Conservation (phyloP, 805 yeast species). For the Lipomyces japonicus region DNA sequence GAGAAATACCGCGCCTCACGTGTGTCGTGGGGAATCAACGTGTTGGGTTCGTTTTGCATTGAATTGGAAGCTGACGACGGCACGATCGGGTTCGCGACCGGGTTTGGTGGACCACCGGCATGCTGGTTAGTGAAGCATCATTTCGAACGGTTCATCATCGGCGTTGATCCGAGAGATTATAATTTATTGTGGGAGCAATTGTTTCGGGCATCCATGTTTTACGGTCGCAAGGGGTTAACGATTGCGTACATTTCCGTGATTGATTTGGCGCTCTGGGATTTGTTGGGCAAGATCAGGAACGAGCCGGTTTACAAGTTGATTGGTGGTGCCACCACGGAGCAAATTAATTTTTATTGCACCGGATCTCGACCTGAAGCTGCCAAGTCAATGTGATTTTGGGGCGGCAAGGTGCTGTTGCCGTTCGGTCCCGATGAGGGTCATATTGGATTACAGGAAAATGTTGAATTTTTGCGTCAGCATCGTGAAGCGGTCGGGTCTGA, state of each 20-base stretch:
- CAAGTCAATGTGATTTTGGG: slow-evolving; percentile 51
- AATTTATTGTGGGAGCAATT: slow-evolving; percentile 49
- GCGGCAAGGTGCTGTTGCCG: slow-evolving; percentile 52
- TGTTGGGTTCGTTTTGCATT: slow-evolving; percentile 49
- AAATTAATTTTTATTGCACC: slow-evolving; percentile 49
- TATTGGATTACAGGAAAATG: slow-evolving; percentile 45
- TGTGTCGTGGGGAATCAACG: slow-evolving; percentile 51
- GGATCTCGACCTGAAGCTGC: slow-evolving; percentile 49
- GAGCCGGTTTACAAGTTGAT: slow-evolving; percentile 53
- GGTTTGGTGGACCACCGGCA: slow-evolving; percentile 52
- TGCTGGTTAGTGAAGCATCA: slow-evolving; percentile 49
- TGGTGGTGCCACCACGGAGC: slow-evolving; percentile 49
- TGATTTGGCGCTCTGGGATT: slow-evolving; percentile 51
- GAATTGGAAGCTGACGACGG: slow-evolving; percentile 50
- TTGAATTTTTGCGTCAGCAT: slow-evolving; percentile 45
- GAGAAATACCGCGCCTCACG: slow-evolving; percentile 46
- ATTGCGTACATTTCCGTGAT: slow-evolving; percentile 48
- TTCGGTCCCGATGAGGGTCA: slow-evolving; percentile 52
- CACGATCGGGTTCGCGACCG: slow-evolving; percentile 50
- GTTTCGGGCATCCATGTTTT: slow-evolving; percentile 50
- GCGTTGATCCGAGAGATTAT: slow-evolving; percentile 48
- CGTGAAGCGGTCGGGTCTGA: slow-evolving; percentile 49
- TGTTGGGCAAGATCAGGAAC: slow-evolving; percentile 47
- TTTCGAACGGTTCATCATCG: slow-evolving; percentile 46
- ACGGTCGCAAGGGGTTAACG: slow-evolving; percentile 50